These are phyloP conservation scores for Diaporthe destruens DNA, from an alignment of 2,329 filamentous ascomycete species.

Conservation along the genomic window DNA sequence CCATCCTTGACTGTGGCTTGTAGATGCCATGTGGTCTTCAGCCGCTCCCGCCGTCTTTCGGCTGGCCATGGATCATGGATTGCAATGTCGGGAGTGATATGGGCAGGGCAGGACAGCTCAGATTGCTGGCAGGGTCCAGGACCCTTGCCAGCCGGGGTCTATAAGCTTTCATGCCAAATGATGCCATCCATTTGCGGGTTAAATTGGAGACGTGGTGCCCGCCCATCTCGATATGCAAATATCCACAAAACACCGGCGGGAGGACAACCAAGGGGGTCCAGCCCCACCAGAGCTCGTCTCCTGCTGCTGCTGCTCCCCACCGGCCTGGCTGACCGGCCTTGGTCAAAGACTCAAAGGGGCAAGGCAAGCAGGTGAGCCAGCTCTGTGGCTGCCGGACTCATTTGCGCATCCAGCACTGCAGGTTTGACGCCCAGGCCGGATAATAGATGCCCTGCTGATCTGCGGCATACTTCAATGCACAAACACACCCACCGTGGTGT, in stretches of 20 bases:
- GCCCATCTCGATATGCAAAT: slow-evolving; percentile 38
- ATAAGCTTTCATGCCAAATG: slow-evolving; percentile 36
- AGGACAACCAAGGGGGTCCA: background rate
- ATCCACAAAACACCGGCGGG: slow-evolving; percentile 31
- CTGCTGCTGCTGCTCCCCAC: background rate
- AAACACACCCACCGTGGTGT: background rate
- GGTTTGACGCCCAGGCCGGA: background rate
- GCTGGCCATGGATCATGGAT: slow-evolving; percentile 4
- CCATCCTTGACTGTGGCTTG: background rate
- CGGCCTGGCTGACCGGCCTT: slow-evolving; percentile 10
- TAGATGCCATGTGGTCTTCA: slow-evolving; percentile 14
- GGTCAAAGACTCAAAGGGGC: background rate
- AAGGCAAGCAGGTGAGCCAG: background rate
- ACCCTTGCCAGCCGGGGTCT: slow-evolving; percentile 37
- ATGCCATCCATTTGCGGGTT: slow-evolving; percentile 36
- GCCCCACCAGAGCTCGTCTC: background rate
- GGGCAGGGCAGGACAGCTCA: background rate
- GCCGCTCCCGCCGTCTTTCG: slow-evolving; percentile 18
- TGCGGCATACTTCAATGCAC: background rate
- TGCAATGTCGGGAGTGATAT: slow-evolving; percentile 14
- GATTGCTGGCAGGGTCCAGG: slow-evolving; percentile 23
- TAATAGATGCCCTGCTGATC: background rate
- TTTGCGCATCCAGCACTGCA: background rate
- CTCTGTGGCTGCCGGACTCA: background rate
- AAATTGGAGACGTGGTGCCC: slow-evolving; percentile 30